Base-by-base conservation (phyloP, 1,284 basidiomycete species). In the Pseudozyma flocculosa region DNA sequence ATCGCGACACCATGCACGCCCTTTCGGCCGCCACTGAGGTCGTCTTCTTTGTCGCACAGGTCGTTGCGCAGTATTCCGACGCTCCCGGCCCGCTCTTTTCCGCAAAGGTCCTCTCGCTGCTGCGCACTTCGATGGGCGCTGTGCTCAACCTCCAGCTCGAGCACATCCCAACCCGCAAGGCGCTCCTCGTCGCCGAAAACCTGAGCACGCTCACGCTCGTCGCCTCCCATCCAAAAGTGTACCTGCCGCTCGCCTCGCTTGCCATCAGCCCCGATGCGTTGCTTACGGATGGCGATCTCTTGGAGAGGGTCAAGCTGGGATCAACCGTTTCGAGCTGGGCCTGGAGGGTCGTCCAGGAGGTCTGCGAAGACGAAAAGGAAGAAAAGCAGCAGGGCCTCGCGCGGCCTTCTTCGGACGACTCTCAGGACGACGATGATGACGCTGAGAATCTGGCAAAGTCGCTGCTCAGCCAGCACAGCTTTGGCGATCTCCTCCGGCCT, bases 121-220 rank as follows among this genome's bases (percentile, higher is more conserved):
- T 90, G 46, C 85, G 86, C 70, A 90, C 88, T 4, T 84, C 87
- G 4, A 83, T 90, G 50, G 90, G 90, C 3, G 86, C 88, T 8
- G 81, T 92, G 24, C 78, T 92, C 44, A 92, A 92, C 71, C 84
- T 86, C 19, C 86, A 87, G 62, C 82, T 92, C 49, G 86, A 85
- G 47, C 90, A 86, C 75, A 86, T 60, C 3, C 54, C 52, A 8
- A 84, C 82, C 40, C 55, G 55, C 7, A 47, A 46, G 18, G 57
- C 66, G 17, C 55, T 71, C 7, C 37, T 47, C 17, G 51, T 9
- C 45, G 43, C 23, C 17, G 48, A 59, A 3, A 54, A 50, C 50
- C 54, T 62, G 21, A 30, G 36, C 21, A 47, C 48, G 1, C 50
- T 61, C 29, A 54, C 50, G 10, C 52, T 40, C 21, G 58, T 59